Evolutionary conservation across 2,329 filamentous ascomycete species (phyloP).

Genomic region (Coniochaeta hoffmannii): DNA sequence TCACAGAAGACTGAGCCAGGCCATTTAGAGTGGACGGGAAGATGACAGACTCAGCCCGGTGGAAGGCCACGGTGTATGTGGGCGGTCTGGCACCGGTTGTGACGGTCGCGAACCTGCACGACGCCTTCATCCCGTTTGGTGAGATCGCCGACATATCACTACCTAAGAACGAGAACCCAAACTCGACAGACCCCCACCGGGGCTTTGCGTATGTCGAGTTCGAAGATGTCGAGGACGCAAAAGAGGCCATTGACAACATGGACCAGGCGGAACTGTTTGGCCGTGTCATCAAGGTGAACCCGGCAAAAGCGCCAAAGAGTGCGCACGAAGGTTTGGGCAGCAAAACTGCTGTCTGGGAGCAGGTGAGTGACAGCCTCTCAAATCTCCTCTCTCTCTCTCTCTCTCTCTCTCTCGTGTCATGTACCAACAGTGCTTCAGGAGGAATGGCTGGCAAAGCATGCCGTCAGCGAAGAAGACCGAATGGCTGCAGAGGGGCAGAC

Average conservation of each 20-base stretch:
- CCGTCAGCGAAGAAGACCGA: constrained; percentile 73
- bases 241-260: constrained; percentile 98
- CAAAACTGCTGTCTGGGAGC: constrained; percentile 93
- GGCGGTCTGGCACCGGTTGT: constrained; percentile 79
- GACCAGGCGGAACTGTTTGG: constrained; percentile 94
- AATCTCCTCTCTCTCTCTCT: neutral
- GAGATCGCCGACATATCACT: constrained; percentile 88
- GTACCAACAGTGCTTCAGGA: constrained; percentile 51
- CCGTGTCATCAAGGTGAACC: constrained; percentile 81
- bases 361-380: constrained; percentile 49
- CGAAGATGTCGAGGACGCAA: constrained; percentile 75
- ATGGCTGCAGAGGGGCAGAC: constrained; percentile 48
- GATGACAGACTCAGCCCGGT: constrained; percentile 77
- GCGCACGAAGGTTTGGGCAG: constrained; percentile 81
- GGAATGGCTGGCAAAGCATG: constrained; percentile 84
- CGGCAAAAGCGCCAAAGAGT: constrained; percentile 87
- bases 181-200: constrained; percentile 70
- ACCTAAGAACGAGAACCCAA: constrained; percentile 78
- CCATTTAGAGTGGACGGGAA: constrained; percentile 12
- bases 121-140: constrained; percentile 94
- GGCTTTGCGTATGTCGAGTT: constrained; percentile 98
- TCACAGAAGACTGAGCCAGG: neutral
- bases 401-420: neutral
- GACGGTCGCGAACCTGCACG: constrained; percentile 66
- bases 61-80: constrained; percentile 89